Evolutionary conservation across 1,284 basidiomycete genomes (phyloP), one percentile per base, ranked within the genome.

Genomic region (Polyporus tsugae): DNA sequence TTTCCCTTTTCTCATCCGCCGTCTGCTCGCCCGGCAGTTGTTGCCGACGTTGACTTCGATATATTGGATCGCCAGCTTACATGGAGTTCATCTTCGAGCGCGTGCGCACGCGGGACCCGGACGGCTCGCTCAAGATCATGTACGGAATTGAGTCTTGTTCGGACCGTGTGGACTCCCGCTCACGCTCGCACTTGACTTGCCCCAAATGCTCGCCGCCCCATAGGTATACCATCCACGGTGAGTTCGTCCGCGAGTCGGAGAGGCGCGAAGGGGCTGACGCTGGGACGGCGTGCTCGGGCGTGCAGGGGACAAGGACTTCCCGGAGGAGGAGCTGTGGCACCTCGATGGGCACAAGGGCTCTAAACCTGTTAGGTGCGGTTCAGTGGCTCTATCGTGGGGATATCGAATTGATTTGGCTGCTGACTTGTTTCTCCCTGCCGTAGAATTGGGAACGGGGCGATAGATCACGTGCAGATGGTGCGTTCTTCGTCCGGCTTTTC

Each of bases 91-190:
- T 97, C 64, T 91, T 95, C 73, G 88, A 92, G 64, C 87, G 95
- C 52, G 80, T 97, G 72, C 86, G 91, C 72, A 82, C 95, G 77
- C 91, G 92, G 80, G 96, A 96, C 76, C 86, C 89, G 1, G 95
- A 97, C 76, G 96, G 95, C 5, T 95, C 93, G 55, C 80, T 98
- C 33, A 95, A 97, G 78, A 98, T 95, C 75, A 95, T 97, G 94
- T 90, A 73, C 60, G 85, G 52, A 55, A 6, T 29, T 22, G 38
- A 13, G 22, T 71, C 5, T 38, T 39, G 42, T 17, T 39, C n/a
- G 46, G 33, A 52, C 22, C 22, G 11, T 17, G 41, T 17, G 33
- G 6, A 33, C 36, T 4, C 29, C 33, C 22, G 35, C 42, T 62
- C 33, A 62, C 46, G 19, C 15, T 15, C 44, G 4, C 36, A 35